Evolutionary conservation across 345 rosid species (phyloP), one percentile per base, ranked within the genome.

Genomic region (Salix koriyanagi): DNA sequence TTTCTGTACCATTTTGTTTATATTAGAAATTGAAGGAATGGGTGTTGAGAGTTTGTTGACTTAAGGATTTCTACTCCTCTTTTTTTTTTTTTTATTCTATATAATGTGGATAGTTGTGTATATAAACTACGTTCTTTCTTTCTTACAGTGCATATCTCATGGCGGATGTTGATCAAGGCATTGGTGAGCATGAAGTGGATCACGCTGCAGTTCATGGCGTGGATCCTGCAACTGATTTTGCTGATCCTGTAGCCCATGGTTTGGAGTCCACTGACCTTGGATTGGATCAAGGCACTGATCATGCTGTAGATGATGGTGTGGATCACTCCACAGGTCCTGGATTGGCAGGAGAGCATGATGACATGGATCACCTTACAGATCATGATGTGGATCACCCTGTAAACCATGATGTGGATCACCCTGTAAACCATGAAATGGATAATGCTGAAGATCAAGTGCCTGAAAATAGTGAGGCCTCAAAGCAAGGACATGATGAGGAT

Each of bases 171-270:
- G 80, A 65, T 37, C 78, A 77, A 39, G 74, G 4, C 56, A 39
- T 73, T 52, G 78, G 74, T 61, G 84, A 81, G 62, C 80, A 72
- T 23, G 72, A 72, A 41, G 54, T 25, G n/a, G 69, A 76, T 46
- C 39, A 75, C n/a, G 65, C 28, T 36, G 28, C 62, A 44, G 67
- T n/a, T 60, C 64, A 72, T 68, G 74, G 74, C 2, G 42, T 74
- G 15, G 74, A 70, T 65, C 78, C 19, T 62, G n/a, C 64, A 65
- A 76, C 61, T 65, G 79, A 80, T 36, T 75, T 52, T 44, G 65
- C 25, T 16, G 77, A 64, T 48, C 61, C n/a, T 30, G 34, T 54
- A 56, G 64, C 23, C 64, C 64, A 58, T 23, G 62, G 28, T 11
- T 8, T 56, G 62, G 60, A 18, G 7, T 4, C 56, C 67, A 10